A percentile compares a stretch with the other conserved stretches of the same genome.
phyloP scores from a whole-genome alignment of 352 stramenopile species.

The Paralagenidium karlingii region DNA sequence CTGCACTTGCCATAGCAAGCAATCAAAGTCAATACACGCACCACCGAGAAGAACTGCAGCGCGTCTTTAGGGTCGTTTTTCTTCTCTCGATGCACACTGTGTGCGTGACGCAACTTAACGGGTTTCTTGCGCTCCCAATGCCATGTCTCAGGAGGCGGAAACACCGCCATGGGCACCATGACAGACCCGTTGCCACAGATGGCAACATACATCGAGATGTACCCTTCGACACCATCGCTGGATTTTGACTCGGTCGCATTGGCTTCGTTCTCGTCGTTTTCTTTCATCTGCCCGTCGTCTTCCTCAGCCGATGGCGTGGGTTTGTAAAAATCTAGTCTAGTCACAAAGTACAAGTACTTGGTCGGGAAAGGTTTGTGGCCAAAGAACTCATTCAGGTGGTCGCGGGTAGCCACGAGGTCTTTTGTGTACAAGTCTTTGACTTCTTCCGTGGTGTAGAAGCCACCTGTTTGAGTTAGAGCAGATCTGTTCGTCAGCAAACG shows the following conservation, averaged over 20 bases:
- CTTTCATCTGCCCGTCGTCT: conserved; percentile 1
- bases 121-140: conserved; percentile 81
- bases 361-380: conserved; percentile 67
- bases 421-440: conserved; percentile 49
- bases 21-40: conserved; percentile 5
- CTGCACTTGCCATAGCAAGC: background rate
- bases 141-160: conserved; percentile 59
- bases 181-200: conserved; percentile 77
- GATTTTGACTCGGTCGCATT: conserved; percentile 6
- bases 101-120: conserved; percentile 69
- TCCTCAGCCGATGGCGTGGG: conserved; percentile 12
- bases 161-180: conserved; percentile 80
- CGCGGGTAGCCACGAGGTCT: conserved; percentile 50
- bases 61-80: conserved; percentile 57
- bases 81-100: conserved; percentile 65
- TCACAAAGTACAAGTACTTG: conserved; percentile 82
- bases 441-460: conserved; percentile 50
- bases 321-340: conserved; percentile 63
- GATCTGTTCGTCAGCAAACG: background rate
- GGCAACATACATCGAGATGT: conserved; percentile 74
- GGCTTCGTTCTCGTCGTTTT: conserved; percentile 3
- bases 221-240: conserved; percentile 23
- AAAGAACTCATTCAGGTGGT: conserved; percentile 67
- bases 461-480: conserved; percentile 13
- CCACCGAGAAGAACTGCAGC: conserved; percentile 74